Conservation (phyloP, 805 yeast genomes). For the Candida ascalaphidarum region DNA sequence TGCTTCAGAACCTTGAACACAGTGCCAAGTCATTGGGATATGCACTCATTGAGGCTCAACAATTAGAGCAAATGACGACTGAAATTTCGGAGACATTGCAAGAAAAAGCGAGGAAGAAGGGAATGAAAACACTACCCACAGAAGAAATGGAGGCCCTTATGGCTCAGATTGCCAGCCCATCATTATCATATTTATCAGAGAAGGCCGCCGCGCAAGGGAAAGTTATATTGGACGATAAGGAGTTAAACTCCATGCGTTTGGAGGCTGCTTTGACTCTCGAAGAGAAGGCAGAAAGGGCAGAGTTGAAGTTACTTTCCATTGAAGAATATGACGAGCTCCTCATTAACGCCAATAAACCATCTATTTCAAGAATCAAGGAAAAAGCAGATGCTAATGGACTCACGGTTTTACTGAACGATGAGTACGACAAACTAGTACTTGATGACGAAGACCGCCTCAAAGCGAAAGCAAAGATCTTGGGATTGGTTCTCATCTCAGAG, state of each 20-base stretch:
- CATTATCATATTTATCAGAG: background rate
- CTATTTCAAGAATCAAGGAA: slow-evolving; percentile 15
- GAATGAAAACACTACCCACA: too few relatives aligned
- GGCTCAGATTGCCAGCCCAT: too few relatives aligned
- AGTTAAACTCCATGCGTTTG: too few relatives aligned
- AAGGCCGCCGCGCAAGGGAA: background rate
- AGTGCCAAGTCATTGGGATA: too few relatives aligned
- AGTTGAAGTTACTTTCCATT: slow-evolving; percentile 1
- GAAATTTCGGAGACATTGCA: too few relatives aligned
- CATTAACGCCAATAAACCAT: slow-evolving; percentile 12
- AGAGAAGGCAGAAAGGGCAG: too few relatives aligned
- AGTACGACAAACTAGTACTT: slow-evolving; percentile 1
- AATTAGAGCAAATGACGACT: too few relatives aligned
- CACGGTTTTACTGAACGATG: slow-evolving; percentile 9
- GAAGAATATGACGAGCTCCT: slow-evolving; percentile 14
- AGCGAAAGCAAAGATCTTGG: slow-evolving; percentile 2
- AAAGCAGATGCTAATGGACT: slow-evolving; percentile 21
- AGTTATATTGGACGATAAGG: too few relatives aligned
- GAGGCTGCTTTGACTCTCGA: too few relatives aligned
- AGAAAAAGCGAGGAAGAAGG: slow-evolving; percentile 3
- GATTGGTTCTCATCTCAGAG: slow-evolving; percentile 3
- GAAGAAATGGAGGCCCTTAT: too few relatives aligned
- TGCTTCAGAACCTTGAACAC: too few relatives aligned
- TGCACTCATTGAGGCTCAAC: too few relatives aligned
- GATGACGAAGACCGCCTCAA: slow-evolving; percentile 3